Percentiles rank a stretch among this genome's conserved stretches.
These are phyloP conservation scores for Solanum piurae DNA, from an alignment of 257 asterid genomes.

Conservation along the genomic window DNA sequence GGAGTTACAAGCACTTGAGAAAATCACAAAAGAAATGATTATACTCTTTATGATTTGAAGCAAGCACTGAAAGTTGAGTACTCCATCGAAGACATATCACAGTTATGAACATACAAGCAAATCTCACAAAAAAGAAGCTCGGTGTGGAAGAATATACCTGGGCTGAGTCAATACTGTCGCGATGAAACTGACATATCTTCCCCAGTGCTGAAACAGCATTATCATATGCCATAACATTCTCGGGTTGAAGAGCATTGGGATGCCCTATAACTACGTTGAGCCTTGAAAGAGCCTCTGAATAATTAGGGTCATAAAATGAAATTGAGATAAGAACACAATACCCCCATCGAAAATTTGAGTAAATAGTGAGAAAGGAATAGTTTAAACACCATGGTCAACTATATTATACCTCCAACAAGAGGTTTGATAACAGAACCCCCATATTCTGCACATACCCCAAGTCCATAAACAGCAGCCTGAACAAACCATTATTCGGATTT, in stretches of 20 bases:
- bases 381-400: background rate
- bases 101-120: background rate
- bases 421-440: slow-evolving; percentile 86
- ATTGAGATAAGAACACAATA: background rate
- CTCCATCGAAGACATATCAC: background rate
- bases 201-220: slow-evolving; percentile 98
- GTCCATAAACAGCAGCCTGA: slow-evolving; percentile 98
- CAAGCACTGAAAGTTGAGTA: background rate
- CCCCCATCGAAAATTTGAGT: background rate
- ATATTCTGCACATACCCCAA: slow-evolving; percentile 90
- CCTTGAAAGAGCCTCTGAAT: slow-evolving; percentile 94
- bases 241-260: slow-evolving; percentile 62
- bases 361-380: background rate
- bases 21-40: background rate
- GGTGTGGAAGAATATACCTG: slow-evolving; percentile 39
- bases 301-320: background rate
- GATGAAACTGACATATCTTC: slow-evolving; percentile 90
- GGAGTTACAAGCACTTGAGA: background rate
- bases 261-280: slow-evolving; percentile 71
- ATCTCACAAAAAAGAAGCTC: background rate
- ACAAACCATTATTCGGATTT: background rate
- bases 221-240: slow-evolving; percentile 90
- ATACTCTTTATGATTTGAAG: background rate
- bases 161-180: slow-evolving; percentile 82
- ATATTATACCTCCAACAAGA: slow-evolving; percentile 70